phyloP scores from a whole-genome alignment of 768 basidiomycete species.

The Pholiota molesta region DNA sequence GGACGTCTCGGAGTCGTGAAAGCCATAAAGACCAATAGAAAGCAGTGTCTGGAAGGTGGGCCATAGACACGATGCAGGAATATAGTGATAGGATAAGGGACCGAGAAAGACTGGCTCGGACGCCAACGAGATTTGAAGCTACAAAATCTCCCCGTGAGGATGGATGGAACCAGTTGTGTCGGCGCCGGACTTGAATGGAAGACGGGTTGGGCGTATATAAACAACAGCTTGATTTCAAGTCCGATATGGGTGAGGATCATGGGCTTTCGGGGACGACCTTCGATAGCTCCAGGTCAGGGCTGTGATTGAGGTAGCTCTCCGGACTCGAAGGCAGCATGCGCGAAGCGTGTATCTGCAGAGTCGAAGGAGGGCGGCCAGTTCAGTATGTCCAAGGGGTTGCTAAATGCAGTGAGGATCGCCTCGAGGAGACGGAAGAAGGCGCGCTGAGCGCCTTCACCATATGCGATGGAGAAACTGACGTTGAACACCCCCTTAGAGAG shows the following conservation, averaged over 20 bases:
- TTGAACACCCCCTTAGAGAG: background rate
- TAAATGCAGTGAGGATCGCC: background rate
- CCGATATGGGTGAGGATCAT: background rate
- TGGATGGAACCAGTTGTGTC: too few species aligned
- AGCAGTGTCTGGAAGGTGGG: background rate
- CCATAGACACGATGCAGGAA: too few species aligned
- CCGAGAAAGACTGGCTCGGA: background rate
- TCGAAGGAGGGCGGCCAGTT: background rate
- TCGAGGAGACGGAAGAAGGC: constrained; percentile 1
- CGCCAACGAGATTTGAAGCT: background rate
- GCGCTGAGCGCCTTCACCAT: background rate
- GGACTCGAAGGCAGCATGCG: background rate
- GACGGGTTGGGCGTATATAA: background rate
- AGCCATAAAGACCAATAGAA: background rate
- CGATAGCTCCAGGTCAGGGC: background rate
- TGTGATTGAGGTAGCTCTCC: background rate
- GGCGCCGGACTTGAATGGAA: background rate
- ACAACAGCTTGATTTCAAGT: background rate
- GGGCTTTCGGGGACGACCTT: background rate
- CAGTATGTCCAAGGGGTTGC: background rate
- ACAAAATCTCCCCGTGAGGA: too few species aligned
- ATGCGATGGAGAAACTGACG: constrained; percentile 1
- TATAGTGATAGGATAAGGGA: background rate
- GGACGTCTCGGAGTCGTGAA: background rate
- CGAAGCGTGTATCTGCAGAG: background rate